Base-by-base conservation (phyloP, 2,329 filamentous ascomycete genomes). In the Acrocalymma vagum region DNA sequence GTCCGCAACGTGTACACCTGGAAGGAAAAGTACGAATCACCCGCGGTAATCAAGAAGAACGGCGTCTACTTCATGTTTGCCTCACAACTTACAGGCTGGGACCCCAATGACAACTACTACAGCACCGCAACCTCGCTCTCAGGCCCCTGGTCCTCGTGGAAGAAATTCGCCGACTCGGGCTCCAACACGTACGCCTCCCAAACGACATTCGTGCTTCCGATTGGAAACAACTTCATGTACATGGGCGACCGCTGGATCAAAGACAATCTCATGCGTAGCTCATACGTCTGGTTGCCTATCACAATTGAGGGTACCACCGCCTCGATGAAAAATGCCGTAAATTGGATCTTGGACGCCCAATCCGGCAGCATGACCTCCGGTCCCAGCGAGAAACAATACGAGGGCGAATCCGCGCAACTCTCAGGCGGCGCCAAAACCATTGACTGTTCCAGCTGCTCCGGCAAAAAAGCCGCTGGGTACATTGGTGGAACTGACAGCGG, bases 161-260 rank as follows among this genome's bases (percentile, higher is more conserved):
- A 72, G 3, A 77, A 76, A 1, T 86, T 87, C 36, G 83, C 80
- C 0, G 76, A 80, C 14, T 55, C 67, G 0, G 83, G 82, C 1
- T 74, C 77, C 71, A 75, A 76, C 30, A 87, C 85, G 0, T 86
- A 82, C 53, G 67, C 69, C 10, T 82, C 78, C 1, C 84, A 88
- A 56, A 84, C 82, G 1, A 81, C 74, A 23, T 86, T 76, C 51
- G 73, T 87, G 15, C 73, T 86, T 14, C 63, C 68, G 4, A 58
- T 80, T 17, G 61, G 70, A 25, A 65, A 70, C 25, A 63, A 55
- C 5, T 73, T 74, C 32, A 76, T 85, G 48, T 88, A 87, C 65
- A 79, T 86, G 67, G 85, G 85, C 14, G 85, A 88, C 65, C 79
- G 85, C 15, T 88, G 85, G 85, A 65, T 80, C 0, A 77, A 74